phyloP scores from a whole-genome alignment of 345 rosid species.

The Rhizophora apiculata region DNA sequence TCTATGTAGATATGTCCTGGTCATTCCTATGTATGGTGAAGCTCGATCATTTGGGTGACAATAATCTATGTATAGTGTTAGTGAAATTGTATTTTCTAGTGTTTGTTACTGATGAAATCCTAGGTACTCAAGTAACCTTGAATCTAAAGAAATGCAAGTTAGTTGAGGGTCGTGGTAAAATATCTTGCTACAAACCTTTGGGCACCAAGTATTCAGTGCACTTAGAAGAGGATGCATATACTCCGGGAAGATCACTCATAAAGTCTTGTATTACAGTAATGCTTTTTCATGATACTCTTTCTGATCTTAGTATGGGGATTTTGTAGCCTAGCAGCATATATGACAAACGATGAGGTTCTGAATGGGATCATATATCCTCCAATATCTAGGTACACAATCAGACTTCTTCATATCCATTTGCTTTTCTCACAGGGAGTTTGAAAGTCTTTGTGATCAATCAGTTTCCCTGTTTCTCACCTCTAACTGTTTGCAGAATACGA shows the following conservation, averaged over 20 bases:
- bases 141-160: neutral
- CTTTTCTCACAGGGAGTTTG: neutral
- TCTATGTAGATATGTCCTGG: too few relatives aligned
- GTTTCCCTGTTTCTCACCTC: conserved; percentile 2
- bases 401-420: neutral
- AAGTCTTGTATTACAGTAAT: neutral
- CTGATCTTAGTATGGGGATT: conserved; percentile 20
- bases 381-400: conserved; percentile 60
- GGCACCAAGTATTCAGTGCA: neutral
- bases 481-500: conserved; percentile 58
- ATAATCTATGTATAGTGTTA: neutral
- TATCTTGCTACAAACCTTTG: neutral
- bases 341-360: conserved; percentile 85
- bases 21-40: too few relatives aligned
- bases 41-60: too few relatives aligned
- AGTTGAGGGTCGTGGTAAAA: neutral
- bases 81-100: neutral
- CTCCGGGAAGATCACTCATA: neutral
- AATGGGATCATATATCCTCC: conserved; percentile 79
- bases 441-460: neutral
- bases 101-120: neutral
- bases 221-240: neutral
- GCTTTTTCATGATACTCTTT: conserved; percentile 3
- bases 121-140: neutral
- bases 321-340: conserved; percentile 86